Conservation (phyloP, 1,284 basidiomycete genomes). For the Malassezia restricta region DNA sequence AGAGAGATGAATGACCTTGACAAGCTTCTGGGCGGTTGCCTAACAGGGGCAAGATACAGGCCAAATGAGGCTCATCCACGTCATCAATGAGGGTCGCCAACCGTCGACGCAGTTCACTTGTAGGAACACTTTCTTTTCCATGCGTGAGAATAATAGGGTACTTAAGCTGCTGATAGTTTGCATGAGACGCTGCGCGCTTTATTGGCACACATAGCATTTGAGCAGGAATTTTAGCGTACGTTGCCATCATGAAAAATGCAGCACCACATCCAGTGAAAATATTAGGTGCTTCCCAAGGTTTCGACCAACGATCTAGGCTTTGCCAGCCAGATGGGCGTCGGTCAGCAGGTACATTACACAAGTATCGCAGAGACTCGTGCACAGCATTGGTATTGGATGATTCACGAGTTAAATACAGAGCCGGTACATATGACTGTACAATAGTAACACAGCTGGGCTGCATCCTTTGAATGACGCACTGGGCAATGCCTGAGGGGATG, state of each 20-base stretch:
- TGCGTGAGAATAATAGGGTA: not conserved
- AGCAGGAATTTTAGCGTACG: not conserved
- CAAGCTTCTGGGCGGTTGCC: not conserved
- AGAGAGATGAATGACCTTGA: not conserved
- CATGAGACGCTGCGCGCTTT: not conserved
- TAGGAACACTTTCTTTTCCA: not conserved
- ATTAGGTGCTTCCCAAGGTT: conserved; percentile 12
- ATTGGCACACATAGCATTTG: conserved; percentile 1
- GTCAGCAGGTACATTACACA: not conserved
- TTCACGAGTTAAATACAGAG: not conserved
- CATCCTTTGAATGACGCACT: not conserved
- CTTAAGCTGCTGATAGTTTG: not conserved
- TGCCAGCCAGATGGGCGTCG: not conserved
- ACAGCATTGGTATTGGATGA: not conserved
- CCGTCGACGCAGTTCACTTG: not conserved
- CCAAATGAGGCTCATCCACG: not conserved
- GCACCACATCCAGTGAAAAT: conserved; percentile 4
- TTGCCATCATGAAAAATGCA: not conserved
- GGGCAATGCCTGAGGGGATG: not conserved
- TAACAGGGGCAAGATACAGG: not conserved
- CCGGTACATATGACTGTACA: conserved; percentile 3
- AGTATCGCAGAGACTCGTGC: conserved; percentile 1
- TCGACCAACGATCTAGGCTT: not conserved
- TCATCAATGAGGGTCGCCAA: not conserved
- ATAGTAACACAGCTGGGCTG: not conserved